These are phyloP conservation scores for Vaccinium macrocarpon DNA, from an alignment of 148 eudicot species.

Conservation along the genomic window DNA sequence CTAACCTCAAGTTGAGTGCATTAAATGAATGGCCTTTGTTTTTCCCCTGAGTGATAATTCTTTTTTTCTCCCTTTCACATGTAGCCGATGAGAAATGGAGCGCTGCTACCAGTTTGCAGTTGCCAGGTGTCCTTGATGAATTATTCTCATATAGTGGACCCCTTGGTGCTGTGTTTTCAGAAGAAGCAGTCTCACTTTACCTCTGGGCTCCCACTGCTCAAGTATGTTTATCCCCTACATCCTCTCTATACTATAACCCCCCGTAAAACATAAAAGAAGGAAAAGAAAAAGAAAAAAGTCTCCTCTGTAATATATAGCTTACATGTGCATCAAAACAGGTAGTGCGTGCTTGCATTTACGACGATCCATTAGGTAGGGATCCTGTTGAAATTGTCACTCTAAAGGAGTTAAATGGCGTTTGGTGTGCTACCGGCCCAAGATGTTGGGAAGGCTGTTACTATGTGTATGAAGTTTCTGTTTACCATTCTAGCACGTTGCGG, in stretches of 20 bases:
- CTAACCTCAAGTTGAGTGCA: neutral
- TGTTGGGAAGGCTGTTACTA: constrained; percentile 92
- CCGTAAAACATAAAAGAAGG: neutral
- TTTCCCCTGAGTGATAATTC: neutral
- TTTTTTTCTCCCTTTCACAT: neutral
- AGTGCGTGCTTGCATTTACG: constrained; percentile 58
- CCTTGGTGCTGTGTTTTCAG: constrained; percentile 71
- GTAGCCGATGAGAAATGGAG: constrained; percentile 57
- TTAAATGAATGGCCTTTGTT: constrained; percentile 1
- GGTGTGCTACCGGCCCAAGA: constrained; percentile 71
- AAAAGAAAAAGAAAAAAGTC: neutral
- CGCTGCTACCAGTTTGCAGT: constrained; percentile 74
- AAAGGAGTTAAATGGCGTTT: constrained; percentile 69
- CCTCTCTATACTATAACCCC: neutral
- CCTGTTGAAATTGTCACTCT: constrained; percentile 64
- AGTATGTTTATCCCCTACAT: constrained; percentile 30
- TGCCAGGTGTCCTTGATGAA: constrained; percentile 92
- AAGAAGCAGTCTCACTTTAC: constrained; percentile 61
- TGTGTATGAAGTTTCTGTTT: constrained; percentile 86
- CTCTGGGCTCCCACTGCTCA: constrained; percentile 99
- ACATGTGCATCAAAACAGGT: constrained; percentile 36
- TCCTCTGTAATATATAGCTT: neutral
- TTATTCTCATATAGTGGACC: constrained; percentile 80
- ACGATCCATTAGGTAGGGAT: constrained; percentile 46
- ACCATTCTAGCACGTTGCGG: constrained; percentile 71